phyloP scores from a whole-genome alignment of 2,329 filamentous ascomycete species.

The Pseudogymnoascus sp. region DNA sequence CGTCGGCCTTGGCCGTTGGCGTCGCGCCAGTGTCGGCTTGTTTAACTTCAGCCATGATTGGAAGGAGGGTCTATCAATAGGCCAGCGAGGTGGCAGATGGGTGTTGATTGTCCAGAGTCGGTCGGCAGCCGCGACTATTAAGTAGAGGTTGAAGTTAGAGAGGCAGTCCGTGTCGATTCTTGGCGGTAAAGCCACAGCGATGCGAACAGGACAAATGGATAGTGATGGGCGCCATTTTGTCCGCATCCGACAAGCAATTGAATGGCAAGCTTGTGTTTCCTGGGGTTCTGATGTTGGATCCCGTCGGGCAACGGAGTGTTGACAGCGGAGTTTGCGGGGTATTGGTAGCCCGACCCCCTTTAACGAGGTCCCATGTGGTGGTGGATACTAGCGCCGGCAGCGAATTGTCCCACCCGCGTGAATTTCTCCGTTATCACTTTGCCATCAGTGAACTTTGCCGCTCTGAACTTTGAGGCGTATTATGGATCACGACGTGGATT shows the following conservation, averaged over 20 bases:
- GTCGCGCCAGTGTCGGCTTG: not conserved
- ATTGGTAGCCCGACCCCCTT: not conserved
- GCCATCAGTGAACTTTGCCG: not conserved
- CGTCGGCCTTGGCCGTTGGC: not conserved
- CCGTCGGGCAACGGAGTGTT: not conserved
- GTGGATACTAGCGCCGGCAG: not conserved
- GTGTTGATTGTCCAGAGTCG: not conserved
- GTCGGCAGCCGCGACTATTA: not conserved
- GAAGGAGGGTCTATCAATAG: not conserved
- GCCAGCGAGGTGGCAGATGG: not conserved
- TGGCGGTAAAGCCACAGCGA: not conserved
- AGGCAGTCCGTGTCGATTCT: not conserved
- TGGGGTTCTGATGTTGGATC: not conserved
- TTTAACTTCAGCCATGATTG: not conserved
- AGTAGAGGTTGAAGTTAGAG: not conserved
- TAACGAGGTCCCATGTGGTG: not conserved
- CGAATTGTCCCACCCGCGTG: conserved; percentile 1
- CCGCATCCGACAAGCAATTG: not conserved
- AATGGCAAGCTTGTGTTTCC: not conserved
- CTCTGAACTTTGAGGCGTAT: not conserved
- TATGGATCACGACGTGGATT: conserved; percentile 1
- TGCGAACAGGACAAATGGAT: not conserved
- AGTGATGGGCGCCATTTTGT: not conserved
- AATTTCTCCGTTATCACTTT: not conserved
- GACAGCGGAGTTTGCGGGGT: not conserved